Evolutionary conservation across 345 rosid genomes (phyloP), one percentile per base, ranked within the genome.

Genomic region (Populus deltoides): DNA sequence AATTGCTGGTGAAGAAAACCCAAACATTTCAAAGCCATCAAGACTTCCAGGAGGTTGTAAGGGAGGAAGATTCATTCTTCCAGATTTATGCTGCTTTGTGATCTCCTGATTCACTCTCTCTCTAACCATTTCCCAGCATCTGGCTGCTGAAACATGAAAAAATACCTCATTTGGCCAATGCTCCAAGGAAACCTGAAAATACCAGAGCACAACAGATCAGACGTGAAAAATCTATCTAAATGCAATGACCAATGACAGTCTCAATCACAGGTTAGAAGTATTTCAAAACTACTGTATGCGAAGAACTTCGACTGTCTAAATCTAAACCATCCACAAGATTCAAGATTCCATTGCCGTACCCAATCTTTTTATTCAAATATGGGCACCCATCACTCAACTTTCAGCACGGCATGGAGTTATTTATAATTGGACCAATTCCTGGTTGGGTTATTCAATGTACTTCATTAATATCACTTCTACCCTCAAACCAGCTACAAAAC

Each of bases 91-190:
- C 29, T 90, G 95, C 88, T 86, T 97, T 24, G 87, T 73, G 79
- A 97, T 97, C 90, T 97, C 99, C 79, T 88, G 93, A 83, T 97
- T 97, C 68, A 91, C 92, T 87, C 94, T 87, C 31, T 97, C 98
- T 83, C 92, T 88, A 81, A 97, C 99, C 97, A 97, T 87, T 88
- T 97, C 99, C 99, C 99, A 97, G 85, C 99, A 91, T 86, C 89
- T 90, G 76, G 90, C 79, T 13, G 97, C 94, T 2, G 99, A 89
- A 82, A 90, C 66, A 72, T 97, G 97, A 81, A 94, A 72, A 53
- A 97, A 97, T 75, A 94, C 91, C 90, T 97, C 99, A 81, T 86
- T 81, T 41, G 90, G 89, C 85, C 84, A 85, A 76, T 87, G 79
- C 85, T 97, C 99, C 88, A 94, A 69, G 47, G 88, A 90, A 83